Conservation (phyloP, 257 asterid species). For the Solanum clarkiae region DNA sequence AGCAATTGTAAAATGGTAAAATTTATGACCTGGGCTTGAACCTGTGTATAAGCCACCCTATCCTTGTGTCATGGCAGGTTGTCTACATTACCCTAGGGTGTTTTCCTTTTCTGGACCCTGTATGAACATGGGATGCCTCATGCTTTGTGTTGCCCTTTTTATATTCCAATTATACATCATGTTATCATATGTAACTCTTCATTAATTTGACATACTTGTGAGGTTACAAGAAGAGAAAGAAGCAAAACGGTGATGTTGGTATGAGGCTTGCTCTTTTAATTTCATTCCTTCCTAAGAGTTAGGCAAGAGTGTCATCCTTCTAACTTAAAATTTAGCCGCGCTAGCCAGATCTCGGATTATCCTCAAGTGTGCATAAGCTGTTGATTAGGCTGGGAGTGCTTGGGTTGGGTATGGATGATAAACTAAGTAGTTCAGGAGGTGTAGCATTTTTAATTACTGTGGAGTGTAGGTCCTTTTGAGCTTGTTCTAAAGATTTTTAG, state of each 20-base stretch:
- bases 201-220: background rate
- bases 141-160: background rate
- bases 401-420: background rate
- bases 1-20: background rate
- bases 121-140: too few species aligned
- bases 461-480: background rate
- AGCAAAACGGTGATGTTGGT: background rate
- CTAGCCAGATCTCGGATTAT: background rate
- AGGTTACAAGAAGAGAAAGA: background rate
- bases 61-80: background rate
- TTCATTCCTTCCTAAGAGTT: background rate
- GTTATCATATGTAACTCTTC: background rate
- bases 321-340: background rate
- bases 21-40: background rate
- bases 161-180: background rate
- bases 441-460: background rate
- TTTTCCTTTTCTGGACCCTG: background rate
- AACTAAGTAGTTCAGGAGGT: background rate
- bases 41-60: background rate
- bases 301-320: background rate
- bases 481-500: background rate
- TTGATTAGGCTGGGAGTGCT: background rate
- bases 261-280: background rate
- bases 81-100: background rate
- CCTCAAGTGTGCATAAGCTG: background rate